Conservation (phyloP, 257 asterid species). For the Osmanthus fragrans region DNA sequence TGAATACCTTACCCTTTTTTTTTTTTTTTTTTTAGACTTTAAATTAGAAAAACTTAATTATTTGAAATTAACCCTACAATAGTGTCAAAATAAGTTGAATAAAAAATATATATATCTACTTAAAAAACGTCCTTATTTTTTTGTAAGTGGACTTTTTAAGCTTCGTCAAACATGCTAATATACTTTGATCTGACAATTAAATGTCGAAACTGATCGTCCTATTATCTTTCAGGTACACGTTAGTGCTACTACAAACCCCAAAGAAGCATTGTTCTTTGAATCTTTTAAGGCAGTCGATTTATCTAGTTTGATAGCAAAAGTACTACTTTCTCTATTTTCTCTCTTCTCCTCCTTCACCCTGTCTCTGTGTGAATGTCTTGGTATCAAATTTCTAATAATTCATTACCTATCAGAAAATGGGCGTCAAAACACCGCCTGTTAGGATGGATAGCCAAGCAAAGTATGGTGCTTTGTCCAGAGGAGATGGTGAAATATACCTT, state of each 20-base stretch:
- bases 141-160: not conserved
- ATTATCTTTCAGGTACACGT: constrained; percentile 70
- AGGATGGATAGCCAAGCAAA: constrained; percentile 98
- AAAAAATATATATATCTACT: not conserved
- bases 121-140: no score
- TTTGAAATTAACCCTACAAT: not conserved
- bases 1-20: not conserved
- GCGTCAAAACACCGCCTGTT: constrained; percentile 84
- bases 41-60: no score
- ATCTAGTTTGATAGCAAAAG: constrained; percentile 80
- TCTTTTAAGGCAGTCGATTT: constrained; percentile 82
- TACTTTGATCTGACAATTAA: not conserved
- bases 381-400: not conserved
- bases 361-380: constrained; percentile 14
- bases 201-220: not conserved
- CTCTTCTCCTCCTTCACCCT: not conserved
- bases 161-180: not conserved
- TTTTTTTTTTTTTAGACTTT: no score
- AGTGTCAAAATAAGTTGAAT: not conserved
- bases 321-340: constrained; percentile 22
- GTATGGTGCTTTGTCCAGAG: constrained; percentile 96
- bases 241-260: constrained; percentile 65
- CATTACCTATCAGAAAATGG: constrained; percentile 61
- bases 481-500: constrained; percentile 96
- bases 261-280: constrained; percentile 92